Evolutionary conservation across 2,329 filamentous ascomycete species (phyloP).

Genomic region (Tetracladium maxilliforme): DNA sequence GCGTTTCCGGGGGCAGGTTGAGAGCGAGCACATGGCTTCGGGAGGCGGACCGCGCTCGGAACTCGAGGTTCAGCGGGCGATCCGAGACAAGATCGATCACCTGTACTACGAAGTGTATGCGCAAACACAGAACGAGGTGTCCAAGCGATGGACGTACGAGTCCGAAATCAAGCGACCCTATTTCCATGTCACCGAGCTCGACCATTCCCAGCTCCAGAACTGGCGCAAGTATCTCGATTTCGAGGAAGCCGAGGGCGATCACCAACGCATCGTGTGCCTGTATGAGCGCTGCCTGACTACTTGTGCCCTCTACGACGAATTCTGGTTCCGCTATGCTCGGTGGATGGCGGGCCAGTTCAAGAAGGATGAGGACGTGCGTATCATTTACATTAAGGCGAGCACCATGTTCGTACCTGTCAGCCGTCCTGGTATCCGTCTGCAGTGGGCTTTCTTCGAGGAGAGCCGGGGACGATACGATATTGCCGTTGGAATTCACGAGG

Average conservation of each 20-base stretch:
- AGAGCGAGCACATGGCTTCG: conserved; percentile 41
- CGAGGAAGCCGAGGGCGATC: conserved; percentile 75
- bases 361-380: conserved; percentile 81
- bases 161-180: conserved; percentile 91
- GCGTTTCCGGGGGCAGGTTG: conserved; percentile 57
- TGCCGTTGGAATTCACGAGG: conserved; percentile 71
- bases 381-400: conserved; percentile 79
- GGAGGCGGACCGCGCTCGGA: conserved; percentile 45
- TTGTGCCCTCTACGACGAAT: conserved; percentile 90
- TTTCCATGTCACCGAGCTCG: conserved; percentile 89
- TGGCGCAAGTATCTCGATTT: conserved; percentile 97
- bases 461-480: conserved; percentile 61
- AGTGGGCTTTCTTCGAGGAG: conserved; percentile 94
- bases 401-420: conserved; percentile 79
- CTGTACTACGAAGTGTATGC: conserved; percentile 72
- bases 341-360: conserved; percentile 77
- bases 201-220: conserved; percentile 69
- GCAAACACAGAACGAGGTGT: conserved; percentile 73
- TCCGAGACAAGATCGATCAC: conserved; percentile 66
- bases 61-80: conserved; percentile 67
- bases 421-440: conserved; percentile 66
- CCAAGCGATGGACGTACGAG: conserved; percentile 89
- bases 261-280: conserved; percentile 59
- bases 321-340: conserved; percentile 92
- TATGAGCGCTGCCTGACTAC: conserved; percentile 92